Evolutionary conservation across 2,329 filamentous ascomycete species (phyloP).

Genomic region (Aspergillus sp.): DNA sequence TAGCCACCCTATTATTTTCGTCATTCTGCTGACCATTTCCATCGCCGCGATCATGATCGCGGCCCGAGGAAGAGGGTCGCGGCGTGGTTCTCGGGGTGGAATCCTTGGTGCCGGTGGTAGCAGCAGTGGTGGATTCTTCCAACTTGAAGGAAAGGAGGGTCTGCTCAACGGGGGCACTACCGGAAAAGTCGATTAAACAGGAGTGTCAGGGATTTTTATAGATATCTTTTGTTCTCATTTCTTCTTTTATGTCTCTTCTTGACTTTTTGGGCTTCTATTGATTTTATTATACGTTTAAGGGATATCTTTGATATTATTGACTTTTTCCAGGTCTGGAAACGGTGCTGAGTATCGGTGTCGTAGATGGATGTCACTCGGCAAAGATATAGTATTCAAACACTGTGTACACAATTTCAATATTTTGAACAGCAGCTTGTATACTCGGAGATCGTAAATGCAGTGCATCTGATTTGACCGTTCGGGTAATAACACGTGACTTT

Average conservation of each 20-base stretch:
- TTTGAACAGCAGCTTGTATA: background rate
- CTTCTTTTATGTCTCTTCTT: slow-evolving; percentile 13
- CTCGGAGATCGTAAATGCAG: slow-evolving; percentile 7
- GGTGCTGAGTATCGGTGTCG: background rate
- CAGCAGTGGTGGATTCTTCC: slow-evolving; percentile 38
- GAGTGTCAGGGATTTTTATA: slow-evolving; percentile 22
- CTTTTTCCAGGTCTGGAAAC: slow-evolving; percentile 1
- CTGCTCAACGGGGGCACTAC: slow-evolving; percentile 36
- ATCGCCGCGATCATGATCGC: slow-evolving; percentile 28
- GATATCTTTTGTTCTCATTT: slow-evolving; percentile 22
- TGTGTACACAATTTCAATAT: background rate
- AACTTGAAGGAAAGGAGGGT: slow-evolving; percentile 44
- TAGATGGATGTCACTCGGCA: background rate
- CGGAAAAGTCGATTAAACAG: slow-evolving; percentile 42
- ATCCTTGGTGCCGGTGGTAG: slow-evolving; percentile 29
- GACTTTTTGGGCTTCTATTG: slow-evolving; percentile 11
- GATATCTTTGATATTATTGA: slow-evolving; percentile 3
- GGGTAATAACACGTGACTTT: slow-evolving; percentile 11
- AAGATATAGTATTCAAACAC: background rate
- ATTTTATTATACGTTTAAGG: slow-evolving; percentile 1
- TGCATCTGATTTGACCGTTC: slow-evolving; percentile 11
- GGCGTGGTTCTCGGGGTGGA: slow-evolving; percentile 24
- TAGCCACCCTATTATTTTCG: slow-evolving; percentile 39
- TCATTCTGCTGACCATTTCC: slow-evolving; percentile 32
- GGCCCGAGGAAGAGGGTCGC: slow-evolving; percentile 26